phyloP scores from a whole-genome alignment of 768 basidiomycete species.

The Hygrophoropsis aurantiaca region DNA sequence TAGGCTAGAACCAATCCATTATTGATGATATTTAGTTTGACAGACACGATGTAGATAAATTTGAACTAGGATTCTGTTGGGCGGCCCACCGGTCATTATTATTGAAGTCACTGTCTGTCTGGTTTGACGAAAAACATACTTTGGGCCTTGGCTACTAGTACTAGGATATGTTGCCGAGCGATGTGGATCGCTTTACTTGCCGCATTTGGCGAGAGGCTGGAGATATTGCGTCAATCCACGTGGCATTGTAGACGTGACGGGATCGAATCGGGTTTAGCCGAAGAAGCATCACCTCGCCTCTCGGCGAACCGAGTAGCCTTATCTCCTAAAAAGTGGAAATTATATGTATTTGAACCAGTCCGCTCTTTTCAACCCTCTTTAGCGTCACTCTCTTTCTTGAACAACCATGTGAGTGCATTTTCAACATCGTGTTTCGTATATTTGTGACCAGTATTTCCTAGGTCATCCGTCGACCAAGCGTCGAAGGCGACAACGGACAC shows the following conservation, averaged over 20 bases:
- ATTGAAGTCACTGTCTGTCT: too few species aligned
- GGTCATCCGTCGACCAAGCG: slow-evolving; percentile 43
- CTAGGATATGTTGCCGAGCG: too few species aligned
- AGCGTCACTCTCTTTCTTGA: neutral
- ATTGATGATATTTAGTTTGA: neutral
- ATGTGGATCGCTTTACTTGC: too few species aligned
- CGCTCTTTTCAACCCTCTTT: neutral
- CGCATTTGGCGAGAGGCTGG: too few species aligned
- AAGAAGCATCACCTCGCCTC: neutral
- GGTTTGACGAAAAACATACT: too few species aligned
- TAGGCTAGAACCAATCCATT: too few species aligned
- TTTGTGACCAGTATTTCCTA: slow-evolving; percentile 13
- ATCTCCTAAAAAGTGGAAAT: neutral
- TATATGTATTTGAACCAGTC: neutral
- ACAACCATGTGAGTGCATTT: slow-evolving; percentile 19
- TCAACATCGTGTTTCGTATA: neutral
- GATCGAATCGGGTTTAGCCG: neutral
- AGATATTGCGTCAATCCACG: neutral
- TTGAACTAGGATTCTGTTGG: neutral
- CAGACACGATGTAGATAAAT: neutral
- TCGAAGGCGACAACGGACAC: slow-evolving; percentile 67
- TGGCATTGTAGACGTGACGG: neutral
- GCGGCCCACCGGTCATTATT: neutral
- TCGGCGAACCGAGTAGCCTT: neutral
- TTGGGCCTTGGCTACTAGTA: too few species aligned